Evolutionary conservation across 805 yeast species (phyloP), one percentile per base, ranked within the genome.

Genomic region (Metschnikowia lunata): DNA sequence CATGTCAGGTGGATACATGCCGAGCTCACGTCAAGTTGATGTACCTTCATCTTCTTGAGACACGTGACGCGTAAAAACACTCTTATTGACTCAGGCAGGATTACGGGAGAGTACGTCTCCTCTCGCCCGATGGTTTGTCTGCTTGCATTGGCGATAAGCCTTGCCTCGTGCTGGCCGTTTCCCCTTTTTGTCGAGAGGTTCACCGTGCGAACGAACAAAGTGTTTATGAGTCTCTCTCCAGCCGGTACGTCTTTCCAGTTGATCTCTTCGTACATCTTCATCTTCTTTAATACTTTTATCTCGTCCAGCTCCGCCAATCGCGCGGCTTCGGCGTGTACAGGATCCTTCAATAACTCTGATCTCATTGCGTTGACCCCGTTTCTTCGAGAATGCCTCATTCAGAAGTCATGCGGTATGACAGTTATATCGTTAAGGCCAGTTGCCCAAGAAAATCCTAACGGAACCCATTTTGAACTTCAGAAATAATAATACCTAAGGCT

Each of bases 51-150:
- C 23, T 26, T 30, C n/a, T 26, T 9, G 26, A 37, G 13, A 10
- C 32, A 6, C 8, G 37, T 15, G 1, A 18, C 30, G n/a, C 30
- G 18, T 5, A 29, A 23, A 12, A 42, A 36, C 6, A 27, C 30
- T 12, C 40, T 32, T 3, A 42, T 27, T 10, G 34, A 15, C 12
- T 36, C 45, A 14, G 35, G 36, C 34, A 34, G 35, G 10, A 31
- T 26, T 9, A 37, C 46, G 15, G 46, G 46, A 14, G 46, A 32
- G 30, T 37, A 37, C n/a, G 41, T 42, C 18, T 37, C 34, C 7
- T 34, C 30, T 12, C 38, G 15, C 7, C 34, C 41, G 13, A 42
- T 34, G 2, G 11, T n/a, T 14, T 34, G 41, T 7, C 32, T 33
- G 27, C 15, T 28, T 10, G 41, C 46, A 18, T 37, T 37, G 12